Percentiles rank a stretch among this genome's conserved stretches.
phyloP scores from a whole-genome alignment of 2,329 filamentous ascomycete species.

The Talaromyces sp. region DNA sequence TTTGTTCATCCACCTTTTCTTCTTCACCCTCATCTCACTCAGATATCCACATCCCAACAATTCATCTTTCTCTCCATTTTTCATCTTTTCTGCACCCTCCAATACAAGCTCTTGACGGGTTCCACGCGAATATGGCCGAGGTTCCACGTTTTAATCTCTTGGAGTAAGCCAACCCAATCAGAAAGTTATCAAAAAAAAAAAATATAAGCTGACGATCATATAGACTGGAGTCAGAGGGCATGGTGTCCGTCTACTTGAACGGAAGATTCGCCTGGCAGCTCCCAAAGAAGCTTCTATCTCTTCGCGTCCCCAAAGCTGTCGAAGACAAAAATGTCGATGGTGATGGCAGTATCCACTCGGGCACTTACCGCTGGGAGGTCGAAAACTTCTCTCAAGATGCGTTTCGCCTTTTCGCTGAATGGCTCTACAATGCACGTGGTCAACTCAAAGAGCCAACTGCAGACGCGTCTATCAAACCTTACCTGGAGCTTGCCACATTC shows the following conservation, averaged over 20 bases:
- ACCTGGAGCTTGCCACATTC: conserved; percentile 1
- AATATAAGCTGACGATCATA: not conserved
- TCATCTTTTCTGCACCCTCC: too few relatives aligned
- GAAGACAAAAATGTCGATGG: not conserved
- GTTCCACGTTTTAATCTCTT: not conserved
- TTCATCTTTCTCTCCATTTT: not conserved
- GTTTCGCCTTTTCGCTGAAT: conserved; percentile 8
- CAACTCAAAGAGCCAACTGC: not conserved
- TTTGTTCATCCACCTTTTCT: not conserved
- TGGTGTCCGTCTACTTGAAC: conserved; percentile 9
- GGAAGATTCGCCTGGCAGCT: conserved; percentile 14
- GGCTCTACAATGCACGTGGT: conserved; percentile 10
- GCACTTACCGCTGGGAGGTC: conserved; percentile 4
- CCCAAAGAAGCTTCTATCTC: not conserved
- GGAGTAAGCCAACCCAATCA: not conserved
- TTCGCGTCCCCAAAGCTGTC: not conserved
- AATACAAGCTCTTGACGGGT: too few relatives aligned
- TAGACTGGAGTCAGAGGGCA: conserved; percentile 12
- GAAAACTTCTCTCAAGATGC: conserved; percentile 2
- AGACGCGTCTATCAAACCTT: not conserved
- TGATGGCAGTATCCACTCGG: not conserved
- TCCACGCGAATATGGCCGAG: not conserved
- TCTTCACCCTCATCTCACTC: not conserved
- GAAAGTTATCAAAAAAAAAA: not conserved
- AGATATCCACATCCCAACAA: too few relatives aligned